A percentile compares a stretch with the other conserved stretches of the same genome.
Evolutionary conservation across 371 early-diverging fungal genomes (phyloP).

Genomic region (Rhizopus microsporus): DNA sequence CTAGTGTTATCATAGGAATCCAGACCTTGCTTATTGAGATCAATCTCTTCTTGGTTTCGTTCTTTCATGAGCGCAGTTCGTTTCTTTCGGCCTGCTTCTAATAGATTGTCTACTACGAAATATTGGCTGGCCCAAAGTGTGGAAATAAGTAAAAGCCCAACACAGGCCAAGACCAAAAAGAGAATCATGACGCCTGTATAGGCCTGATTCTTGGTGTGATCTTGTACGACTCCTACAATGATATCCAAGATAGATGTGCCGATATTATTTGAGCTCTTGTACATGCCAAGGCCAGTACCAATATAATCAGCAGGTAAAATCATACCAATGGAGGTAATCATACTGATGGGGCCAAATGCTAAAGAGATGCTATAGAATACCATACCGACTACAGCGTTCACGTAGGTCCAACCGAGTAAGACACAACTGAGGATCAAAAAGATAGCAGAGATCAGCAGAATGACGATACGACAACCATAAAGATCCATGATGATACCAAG

Average conservation of each 20-base stretch:
- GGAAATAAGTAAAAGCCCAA: conserved; percentile 29
- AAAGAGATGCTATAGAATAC: conserved; percentile 63
- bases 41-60: conserved; percentile 24
- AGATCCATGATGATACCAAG: conserved; percentile 62
- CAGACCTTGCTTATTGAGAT: conserved; percentile 21
- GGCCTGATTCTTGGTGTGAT: conserved; percentile 35
- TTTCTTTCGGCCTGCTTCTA: conserved; percentile 27
- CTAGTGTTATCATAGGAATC: conserved; percentile 23
- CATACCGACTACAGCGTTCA: conserved; percentile 61
- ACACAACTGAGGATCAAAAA: conserved; percentile 28
- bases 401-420: conserved; percentile 34
- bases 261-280: conserved; percentile 65
- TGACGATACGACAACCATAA: conserved; percentile 42
- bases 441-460: conserved; percentile 26
- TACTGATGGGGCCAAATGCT: conserved; percentile 64
- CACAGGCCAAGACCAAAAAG: conserved; percentile 37
- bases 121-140: conserved; percentile 22
- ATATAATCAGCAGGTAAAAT: conserved; percentile 56
- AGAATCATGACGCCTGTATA: conserved; percentile 59
- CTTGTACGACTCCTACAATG: conserved; percentile 63
- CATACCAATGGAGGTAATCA: conserved; percentile 67
- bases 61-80: conserved; percentile 30
- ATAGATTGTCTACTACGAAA: conserved; percentile 17
- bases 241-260: conserved; percentile 68
- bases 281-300: conserved; percentile 69